phyloP scores from a whole-genome alignment of 2,329 filamentous ascomycete species.

The Trichoderma harzianum region DNA sequence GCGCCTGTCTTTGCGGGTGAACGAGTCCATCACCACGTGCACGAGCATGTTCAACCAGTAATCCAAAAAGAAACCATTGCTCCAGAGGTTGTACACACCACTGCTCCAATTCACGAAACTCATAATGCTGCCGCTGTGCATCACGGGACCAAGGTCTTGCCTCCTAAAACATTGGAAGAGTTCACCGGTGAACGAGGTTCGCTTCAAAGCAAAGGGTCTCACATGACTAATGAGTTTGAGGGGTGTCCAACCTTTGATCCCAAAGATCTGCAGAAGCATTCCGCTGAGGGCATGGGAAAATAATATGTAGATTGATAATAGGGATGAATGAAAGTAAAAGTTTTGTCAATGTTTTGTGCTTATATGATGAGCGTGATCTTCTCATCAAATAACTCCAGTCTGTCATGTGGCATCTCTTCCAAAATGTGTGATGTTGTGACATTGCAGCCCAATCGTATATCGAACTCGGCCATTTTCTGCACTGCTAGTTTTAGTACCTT shows the following conservation, averaged over 20 bases:
- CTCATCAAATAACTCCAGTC: background rate
- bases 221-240: conserved; percentile 54
- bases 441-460: background rate
- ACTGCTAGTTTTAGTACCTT: background rate
- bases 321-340: background rate
- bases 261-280: background rate
- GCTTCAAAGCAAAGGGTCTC: conserved; percentile 52
- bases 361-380: background rate
- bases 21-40: conserved; percentile 46
- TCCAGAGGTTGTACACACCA: conserved; percentile 67
- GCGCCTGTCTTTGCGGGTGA: conserved; percentile 30
- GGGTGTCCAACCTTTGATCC: conserved; percentile 51
- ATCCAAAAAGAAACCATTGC: conserved; percentile 67
- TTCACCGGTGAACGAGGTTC: conserved; percentile 43
- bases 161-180: conserved; percentile 61
- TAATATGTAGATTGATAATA: background rate
- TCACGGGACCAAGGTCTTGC: conserved; percentile 62
- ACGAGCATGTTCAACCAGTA: conserved; percentile 68
- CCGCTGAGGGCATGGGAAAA: background rate
- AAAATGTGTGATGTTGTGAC: background rate
- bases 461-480: background rate
- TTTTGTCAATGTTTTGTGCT: background rate
- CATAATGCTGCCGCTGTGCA: conserved; percentile 66
- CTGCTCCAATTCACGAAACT: conserved; percentile 67
- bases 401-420: background rate